A percentile compares a stretch with the other conserved stretches of the same genome.
Conservation (phyloP, 148 eudicot genomes). For the Rhododendron williamsianum region DNA sequence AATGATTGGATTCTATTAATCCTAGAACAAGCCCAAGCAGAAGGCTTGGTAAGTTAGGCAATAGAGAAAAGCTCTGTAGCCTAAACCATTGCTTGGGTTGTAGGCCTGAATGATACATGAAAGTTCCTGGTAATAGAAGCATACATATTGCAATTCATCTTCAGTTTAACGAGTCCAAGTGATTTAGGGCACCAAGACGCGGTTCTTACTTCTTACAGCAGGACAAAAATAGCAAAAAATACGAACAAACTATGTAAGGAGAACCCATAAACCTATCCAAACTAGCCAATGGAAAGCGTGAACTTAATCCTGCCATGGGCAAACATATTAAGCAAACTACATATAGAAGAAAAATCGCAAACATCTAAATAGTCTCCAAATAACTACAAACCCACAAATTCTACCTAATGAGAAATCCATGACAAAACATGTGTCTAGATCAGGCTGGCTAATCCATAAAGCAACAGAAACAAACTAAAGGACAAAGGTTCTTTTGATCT, state of each 20-base stretch:
- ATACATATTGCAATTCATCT: neutral
- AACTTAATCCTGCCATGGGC: neutral
- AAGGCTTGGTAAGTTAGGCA: neutral
- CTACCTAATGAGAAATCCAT: conserved; percentile 8
- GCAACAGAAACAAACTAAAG: neutral
- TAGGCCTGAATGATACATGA: neutral
- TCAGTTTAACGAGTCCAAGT: neutral
- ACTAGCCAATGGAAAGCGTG: neutral
- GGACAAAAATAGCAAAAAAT: neutral
- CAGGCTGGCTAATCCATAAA: conserved; percentile 1
- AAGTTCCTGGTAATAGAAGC: neutral
- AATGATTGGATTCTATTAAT: neutral
- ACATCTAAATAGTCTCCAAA: conserved; percentile 9
- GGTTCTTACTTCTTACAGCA: neutral
- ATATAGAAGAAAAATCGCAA: neutral
- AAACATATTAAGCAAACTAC: neutral
- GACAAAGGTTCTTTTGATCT: conserved; percentile 1
- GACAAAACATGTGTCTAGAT: neutral
- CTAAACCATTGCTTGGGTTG: neutral
- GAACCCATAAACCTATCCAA: neutral
- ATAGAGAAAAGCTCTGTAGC: neutral
- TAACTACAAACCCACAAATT: neutral
- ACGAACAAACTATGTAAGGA: neutral
- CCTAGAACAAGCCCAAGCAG: neutral
- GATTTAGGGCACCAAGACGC: neutral